phyloP scores from a whole-genome alignment of 257 asterid species.

The Primulina huaijiensis region DNA sequence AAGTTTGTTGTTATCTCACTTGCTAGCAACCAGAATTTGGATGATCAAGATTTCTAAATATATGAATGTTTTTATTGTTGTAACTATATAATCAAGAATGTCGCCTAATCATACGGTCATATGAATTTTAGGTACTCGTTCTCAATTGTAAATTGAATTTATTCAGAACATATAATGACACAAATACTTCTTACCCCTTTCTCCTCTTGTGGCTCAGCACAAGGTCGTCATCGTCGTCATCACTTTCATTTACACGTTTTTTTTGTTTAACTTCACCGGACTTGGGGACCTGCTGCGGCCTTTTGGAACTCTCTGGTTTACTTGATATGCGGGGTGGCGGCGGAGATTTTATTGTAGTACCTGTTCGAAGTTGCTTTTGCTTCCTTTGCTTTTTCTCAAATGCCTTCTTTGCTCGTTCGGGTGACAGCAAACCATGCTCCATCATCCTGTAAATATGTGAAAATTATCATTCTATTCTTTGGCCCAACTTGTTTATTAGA shows the following conservation, averaged over 20 bases:
- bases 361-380: constrained; percentile 64
- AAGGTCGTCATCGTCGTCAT: constrained; percentile 59
- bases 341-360: constrained; percentile 70
- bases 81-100: constrained; percentile 26
- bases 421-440: constrained; percentile 88
- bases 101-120: not conserved
- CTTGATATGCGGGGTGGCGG: constrained; percentile 41
- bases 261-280: constrained; percentile 58
- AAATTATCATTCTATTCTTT: not conserved
- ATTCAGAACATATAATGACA: constrained; percentile 11
- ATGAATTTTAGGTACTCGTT: constrained; percentile 6
- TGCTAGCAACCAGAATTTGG: constrained; percentile 14
- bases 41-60: not conserved
- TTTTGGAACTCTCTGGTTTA: constrained; percentile 39
- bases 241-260: constrained; percentile 50
- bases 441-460: constrained; percentile 53
- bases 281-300: constrained; percentile 31
- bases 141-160: constrained; percentile 2
- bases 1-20: constrained; percentile 2
- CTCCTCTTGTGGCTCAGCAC: constrained; percentile 64
- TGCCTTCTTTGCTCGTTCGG: constrained; percentile 72
- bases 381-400: constrained; percentile 82
- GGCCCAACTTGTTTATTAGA: not conserved
- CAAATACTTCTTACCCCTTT: constrained; percentile 44
- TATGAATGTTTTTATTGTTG: constrained; percentile 25